Evolutionary conservation across 805 yeast genomes (phyloP).

Genomic region (Zygosaccharomyces rouxii): DNA sequence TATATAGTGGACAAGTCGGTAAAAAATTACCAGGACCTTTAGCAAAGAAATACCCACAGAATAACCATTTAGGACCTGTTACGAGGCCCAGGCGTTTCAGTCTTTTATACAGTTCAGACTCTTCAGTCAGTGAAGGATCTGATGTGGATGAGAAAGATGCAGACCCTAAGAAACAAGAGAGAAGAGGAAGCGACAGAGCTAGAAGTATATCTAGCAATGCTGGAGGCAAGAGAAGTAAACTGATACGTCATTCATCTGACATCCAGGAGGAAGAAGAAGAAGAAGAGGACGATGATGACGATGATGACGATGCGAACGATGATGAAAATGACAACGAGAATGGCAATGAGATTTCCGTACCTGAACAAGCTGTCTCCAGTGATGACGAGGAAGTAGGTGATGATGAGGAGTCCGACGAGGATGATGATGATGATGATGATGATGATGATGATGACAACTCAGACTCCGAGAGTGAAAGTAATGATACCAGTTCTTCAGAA

Average conservation of each 20-base stretch:
- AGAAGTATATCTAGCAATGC: slow-evolving; percentile 28
- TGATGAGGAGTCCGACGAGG: slow-evolving; percentile 12
- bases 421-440: slow-evolving; percentile 31
- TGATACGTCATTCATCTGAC: slow-evolving; percentile 33
- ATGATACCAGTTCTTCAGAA: slow-evolving; percentile 52
- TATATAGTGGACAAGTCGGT: slow-evolving; percentile 9
- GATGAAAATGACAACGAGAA: slow-evolving; percentile 19
- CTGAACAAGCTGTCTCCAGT: slow-evolving; percentile 14
- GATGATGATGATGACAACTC: slow-evolving; percentile 40
- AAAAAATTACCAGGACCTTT: slow-evolving; percentile 13
- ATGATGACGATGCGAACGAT: slow-evolving; percentile 9
- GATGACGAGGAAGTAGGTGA: slow-evolving; percentile 17
- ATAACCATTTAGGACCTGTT: slow-evolving; percentile 1
- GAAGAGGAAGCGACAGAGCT: slow-evolving; percentile 19
- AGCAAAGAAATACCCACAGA: slow-evolving; percentile 4
- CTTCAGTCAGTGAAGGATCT: slow-evolving; percentile 38
- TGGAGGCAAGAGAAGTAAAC: slow-evolving; percentile 34
- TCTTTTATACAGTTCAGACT: slow-evolving; percentile 41
- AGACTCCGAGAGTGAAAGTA: slow-evolving; percentile 33
- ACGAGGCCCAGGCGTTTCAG: slow-evolving; percentile 41
- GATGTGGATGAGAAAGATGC: slow-evolving; percentile 30
- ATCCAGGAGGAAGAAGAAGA: slow-evolving; percentile 23
- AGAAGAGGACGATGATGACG: slow-evolving; percentile 22
- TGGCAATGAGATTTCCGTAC: slow-evolving; percentile 20
- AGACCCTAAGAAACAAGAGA: slow-evolving; percentile 13